A percentile compares a stretch with the other conserved stretches of the same genome.
phyloP scores from a whole-genome alignment of 495 filamentous ascomycete genomes.

The Xylaria cubensis region DNA sequence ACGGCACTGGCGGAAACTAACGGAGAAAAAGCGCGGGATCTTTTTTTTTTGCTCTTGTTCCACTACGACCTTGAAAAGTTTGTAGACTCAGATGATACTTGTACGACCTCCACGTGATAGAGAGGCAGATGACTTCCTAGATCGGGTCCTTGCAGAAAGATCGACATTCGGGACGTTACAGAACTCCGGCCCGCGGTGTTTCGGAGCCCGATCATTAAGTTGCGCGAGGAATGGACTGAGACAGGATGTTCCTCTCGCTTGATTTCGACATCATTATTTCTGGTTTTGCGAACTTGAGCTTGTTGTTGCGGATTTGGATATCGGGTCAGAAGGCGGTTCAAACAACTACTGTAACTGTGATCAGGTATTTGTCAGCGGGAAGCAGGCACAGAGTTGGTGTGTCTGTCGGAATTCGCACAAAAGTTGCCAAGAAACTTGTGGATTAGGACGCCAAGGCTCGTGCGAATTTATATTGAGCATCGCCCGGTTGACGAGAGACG shows the following conservation, averaged over 20 bases:
- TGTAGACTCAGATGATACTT: not conserved
- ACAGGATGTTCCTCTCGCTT: not conserved
- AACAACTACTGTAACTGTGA: not conserved
- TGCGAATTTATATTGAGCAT: not conserved
- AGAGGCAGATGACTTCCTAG: not conserved
- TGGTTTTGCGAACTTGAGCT: not conserved
- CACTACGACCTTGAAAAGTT: not conserved
- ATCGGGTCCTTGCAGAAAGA: conserved; percentile 16
- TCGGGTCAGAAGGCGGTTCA: not conserved
- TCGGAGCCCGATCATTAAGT: not conserved
- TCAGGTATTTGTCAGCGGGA: conserved; percentile 1
- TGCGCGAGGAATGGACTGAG: not conserved
- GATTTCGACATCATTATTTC: not conserved
- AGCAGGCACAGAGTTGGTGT: not conserved
- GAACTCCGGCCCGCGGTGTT: conserved; percentile 20
- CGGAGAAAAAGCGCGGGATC: not conserved
- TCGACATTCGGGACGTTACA: conserved; percentile 7
- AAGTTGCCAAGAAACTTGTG: not conserved
- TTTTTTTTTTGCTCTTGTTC: not conserved
- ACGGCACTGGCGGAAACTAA: conserved; percentile 10
- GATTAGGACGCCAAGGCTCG: not conserved
- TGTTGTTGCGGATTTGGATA: not conserved
- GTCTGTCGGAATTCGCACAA: not conserved
- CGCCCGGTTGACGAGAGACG: not conserved
- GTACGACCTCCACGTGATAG: not conserved